Evolutionary conservation across 768 basidiomycete species (phyloP), one percentile per base, ranked within the genome.

Genomic region (Termitomyces sp.): DNA sequence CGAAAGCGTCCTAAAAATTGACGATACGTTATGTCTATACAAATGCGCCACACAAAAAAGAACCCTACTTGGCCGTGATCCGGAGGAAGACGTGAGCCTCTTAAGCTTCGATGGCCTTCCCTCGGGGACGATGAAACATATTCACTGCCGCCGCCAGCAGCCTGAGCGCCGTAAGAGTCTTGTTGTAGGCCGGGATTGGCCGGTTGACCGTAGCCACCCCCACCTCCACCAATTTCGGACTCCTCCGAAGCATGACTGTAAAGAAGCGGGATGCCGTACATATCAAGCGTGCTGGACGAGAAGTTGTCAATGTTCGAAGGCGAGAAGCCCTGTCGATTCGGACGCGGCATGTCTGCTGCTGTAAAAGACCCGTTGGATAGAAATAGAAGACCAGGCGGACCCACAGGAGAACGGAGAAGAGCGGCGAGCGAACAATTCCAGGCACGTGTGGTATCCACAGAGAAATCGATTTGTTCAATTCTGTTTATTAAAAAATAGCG

Each of bases 211-310:
- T 61, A 52, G 34, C 62, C 63, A 31, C 58, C 59, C 55, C 60
- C 60, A 14, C 68, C 63, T 20, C 68, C 62, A 34, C 62, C 66
- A 43, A 62, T 36, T 20, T 64, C 64, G 48, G 68, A 63, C 32
- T 64, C 66, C 34, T 68, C 66, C 49, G 60, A 65, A 43, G 61
- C 60, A 47, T 61, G 63, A 46, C 62, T 61, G 42, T 66, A 63
- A 12, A 66, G 62, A 43, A 64, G 60, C 12, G 62, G 64, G 43
- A 65, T 56, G 49, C 17, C 65, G 52, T 51, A 58, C 34, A 62
- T 52, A 59, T 65, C 59, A 54, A 46, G 59, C 38, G 47, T 34
- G 6, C 58, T 29, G 29, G 54, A 34, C 31, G 17, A 54, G 37
- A 59, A 42, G 51, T 31, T 45, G 57, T 42, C 15, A 6, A 42